Percentiles rank a stretch among this genome's conserved stretches.
Conservation (phyloP, 1,284 basidiomycete genomes). For the Naganishia cerealis region DNA sequence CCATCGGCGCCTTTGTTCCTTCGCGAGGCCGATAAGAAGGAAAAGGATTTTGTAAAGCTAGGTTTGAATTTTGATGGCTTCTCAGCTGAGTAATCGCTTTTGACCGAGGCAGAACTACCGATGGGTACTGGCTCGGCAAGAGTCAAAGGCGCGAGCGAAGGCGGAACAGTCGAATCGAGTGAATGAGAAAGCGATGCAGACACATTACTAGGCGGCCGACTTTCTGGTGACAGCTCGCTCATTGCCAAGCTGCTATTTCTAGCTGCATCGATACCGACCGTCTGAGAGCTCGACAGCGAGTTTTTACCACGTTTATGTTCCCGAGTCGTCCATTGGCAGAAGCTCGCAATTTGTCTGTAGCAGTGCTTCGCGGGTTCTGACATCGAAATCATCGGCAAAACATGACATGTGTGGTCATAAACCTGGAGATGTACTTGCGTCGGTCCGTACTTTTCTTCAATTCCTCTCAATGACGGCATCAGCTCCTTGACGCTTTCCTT, state of each 20-base stretch:
- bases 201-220: conserved; percentile 1
- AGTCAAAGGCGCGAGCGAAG: conserved; percentile 17
- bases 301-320: conserved; percentile 8
- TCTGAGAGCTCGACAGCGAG: conserved; percentile 4
- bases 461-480: conserved; percentile 67
- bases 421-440: conserved; percentile 88
- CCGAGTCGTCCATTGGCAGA: conserved; percentile 28
- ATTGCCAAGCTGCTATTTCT: conserved; percentile 2
- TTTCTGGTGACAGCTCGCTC: conserved; percentile 9
- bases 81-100: background rate
- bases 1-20: conserved; percentile 1
- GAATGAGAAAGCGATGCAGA: background rate
- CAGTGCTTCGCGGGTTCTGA: conserved; percentile 35
- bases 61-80: conserved; percentile 4
- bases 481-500: conserved; percentile 63
- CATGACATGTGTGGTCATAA: conserved; percentile 59
- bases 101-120: background rate
- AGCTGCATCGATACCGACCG: background rate
- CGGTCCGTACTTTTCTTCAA: conserved; percentile 65
- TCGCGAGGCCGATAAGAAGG: conserved; percentile 4
- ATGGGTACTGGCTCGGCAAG: conserved; percentile 17
- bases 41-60: conserved; percentile 20
- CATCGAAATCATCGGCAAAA: conserved; percentile 76
- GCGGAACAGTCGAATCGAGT: conserved; percentile 2
- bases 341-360: conserved; percentile 34